Evolutionary conservation across 257 asterid genomes (phyloP).

Genomic region (Rauvolfia tetraphylla): DNA sequence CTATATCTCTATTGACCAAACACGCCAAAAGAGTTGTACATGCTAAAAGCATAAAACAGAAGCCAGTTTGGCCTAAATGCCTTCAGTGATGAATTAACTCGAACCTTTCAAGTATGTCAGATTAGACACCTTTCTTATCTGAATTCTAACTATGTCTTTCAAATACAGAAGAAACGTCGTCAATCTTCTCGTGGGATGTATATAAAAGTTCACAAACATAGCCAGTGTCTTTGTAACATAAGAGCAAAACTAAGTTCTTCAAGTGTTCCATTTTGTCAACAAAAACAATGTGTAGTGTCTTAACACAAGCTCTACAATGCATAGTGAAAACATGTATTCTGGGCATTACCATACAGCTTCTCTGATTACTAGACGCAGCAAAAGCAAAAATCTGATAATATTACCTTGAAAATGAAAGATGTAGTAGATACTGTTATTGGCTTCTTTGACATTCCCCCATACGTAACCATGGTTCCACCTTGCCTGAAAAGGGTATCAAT

Average conservation of each 20-base stretch:
- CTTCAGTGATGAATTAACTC: neutral
- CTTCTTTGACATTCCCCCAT: conserved; percentile 97
- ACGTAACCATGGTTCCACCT: conserved; percentile 96
- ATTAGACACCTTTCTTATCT: neutral
- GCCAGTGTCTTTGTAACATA: neutral
- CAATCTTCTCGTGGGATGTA: neutral
- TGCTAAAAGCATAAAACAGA: neutral
- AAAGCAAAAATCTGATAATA: conserved; percentile 2
- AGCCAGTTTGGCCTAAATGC: neutral
- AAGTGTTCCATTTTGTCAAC: neutral
- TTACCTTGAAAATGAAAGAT: conserved; percentile 86
- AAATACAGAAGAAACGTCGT: neutral
- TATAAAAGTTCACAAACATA: neutral
- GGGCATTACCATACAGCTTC: neutral
- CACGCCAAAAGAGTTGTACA: neutral
- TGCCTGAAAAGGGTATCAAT: conserved; percentile 43
- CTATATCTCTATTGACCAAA: neutral
- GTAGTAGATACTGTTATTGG: conserved; percentile 83
- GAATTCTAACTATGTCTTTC: neutral
- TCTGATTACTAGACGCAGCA: neutral
- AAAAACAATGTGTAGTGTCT: neutral
- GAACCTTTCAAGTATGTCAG: neutral
- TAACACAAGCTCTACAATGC: conserved; percentile 3
- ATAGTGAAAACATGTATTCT: neutral
- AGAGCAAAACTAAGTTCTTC: neutral